These are phyloP conservation scores for Asterophora parasitica DNA, from an alignment of 768 basidiomycete genomes.

Conservation along the genomic window DNA sequence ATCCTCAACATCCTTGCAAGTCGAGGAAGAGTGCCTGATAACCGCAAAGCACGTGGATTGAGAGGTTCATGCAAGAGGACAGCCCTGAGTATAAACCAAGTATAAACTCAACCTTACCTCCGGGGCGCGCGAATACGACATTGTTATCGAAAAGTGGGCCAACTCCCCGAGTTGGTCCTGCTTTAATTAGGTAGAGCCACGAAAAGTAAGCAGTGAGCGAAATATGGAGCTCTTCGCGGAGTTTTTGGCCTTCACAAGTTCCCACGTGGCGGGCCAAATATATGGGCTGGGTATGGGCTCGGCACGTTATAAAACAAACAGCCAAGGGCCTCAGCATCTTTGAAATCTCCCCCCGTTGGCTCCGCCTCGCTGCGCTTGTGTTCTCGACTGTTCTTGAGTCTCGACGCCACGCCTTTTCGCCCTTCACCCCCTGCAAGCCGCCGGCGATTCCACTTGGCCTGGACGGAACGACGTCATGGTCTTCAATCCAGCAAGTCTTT, in stretches of 20 bases:
- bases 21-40: background rate
- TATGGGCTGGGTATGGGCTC: slow-evolving; percentile 15
- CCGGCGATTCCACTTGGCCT: slow-evolving; percentile 1
- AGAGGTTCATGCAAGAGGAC: background rate
- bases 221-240: too few species aligned
- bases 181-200: background rate
- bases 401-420: slow-evolving; percentile 19
- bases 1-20: background rate
- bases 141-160: background rate
- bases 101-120: background rate
- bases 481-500: slow-evolving; percentile 43
- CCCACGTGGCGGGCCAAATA: slow-evolving; percentile 16
- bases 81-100: slow-evolving; percentile 11
- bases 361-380: too few species aligned
- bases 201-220: background rate
- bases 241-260: background rate
- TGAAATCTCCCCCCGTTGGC: background rate
- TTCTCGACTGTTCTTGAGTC: background rate
- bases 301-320: slow-evolving; percentile 21
- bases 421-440: slow-evolving; percentile 10
- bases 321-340: background rate
- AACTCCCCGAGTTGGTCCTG: background rate
- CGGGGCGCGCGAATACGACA: background rate
- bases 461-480: slow-evolving; percentile 32
- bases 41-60: slow-evolving; percentile 3